phyloP scores from a whole-genome alignment of 2,329 filamentous ascomycete genomes.

The Nannizzia gypsea region DNA sequence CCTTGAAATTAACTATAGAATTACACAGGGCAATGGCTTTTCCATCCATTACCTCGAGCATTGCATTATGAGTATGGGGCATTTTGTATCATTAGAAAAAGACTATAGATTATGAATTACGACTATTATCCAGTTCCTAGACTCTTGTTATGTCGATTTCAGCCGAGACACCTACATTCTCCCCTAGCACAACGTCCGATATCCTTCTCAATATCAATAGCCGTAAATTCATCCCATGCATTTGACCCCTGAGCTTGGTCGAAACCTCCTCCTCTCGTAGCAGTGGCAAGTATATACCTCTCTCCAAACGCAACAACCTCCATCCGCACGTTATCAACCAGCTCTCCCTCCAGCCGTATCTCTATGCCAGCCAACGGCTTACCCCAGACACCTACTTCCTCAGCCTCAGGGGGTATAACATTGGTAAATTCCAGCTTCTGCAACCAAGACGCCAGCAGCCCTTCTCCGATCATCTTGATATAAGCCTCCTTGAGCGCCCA shows the following conservation, averaged over 20 bases:
- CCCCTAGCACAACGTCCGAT: slow-evolving; percentile 32
- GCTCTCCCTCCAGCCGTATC: slow-evolving; percentile 38
- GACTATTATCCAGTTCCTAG: neutral
- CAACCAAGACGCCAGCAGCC: slow-evolving; percentile 50
- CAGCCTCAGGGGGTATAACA: slow-evolving; percentile 29
- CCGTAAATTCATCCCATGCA: slow-evolving; percentile 31
- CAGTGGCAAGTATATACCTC: slow-evolving; percentile 48
- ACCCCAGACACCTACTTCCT: slow-evolving; percentile 21
- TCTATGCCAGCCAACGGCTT: slow-evolving; percentile 33
- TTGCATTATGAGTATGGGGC: neutral
- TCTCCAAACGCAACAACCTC: slow-evolving; percentile 48
- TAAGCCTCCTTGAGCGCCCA: slow-evolving; percentile 57
- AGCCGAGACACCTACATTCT: slow-evolving; percentile 18
- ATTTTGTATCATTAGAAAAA: neutral
- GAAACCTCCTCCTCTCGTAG: slow-evolving; percentile 30
- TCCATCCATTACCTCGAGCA: neutral
- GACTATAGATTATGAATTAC: neutral
- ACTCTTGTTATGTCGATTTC: neutral
- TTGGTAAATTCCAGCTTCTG: slow-evolving; percentile 49
- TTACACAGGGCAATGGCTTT: neutral
- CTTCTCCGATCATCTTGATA: slow-evolving; percentile 55
- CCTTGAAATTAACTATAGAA: neutral
- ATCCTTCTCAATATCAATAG: slow-evolving; percentile 39
- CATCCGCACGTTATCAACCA: slow-evolving; percentile 43
- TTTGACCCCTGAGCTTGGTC: slow-evolving; percentile 10